phyloP scores from a whole-genome alignment of 2,329 filamentous ascomycete genomes.

The Zymoseptoria tritici region DNA sequence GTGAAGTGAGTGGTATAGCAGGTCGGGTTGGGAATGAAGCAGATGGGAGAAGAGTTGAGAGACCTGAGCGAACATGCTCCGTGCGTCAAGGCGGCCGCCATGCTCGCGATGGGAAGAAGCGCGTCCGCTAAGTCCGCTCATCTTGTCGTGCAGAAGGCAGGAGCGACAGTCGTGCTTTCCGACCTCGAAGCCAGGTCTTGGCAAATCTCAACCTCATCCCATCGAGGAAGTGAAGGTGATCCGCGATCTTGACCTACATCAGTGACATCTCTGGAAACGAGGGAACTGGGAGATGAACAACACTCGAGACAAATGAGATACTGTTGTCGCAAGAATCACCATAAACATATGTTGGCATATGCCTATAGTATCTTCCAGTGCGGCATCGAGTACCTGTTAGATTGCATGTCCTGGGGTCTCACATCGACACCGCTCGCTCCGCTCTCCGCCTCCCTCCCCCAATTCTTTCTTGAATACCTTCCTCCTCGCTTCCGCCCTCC shows the following conservation, averaged over 20 bases:
- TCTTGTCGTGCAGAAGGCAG: background rate
- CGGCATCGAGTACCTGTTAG: background rate
- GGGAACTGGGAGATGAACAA: background rate
- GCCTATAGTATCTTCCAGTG: background rate
- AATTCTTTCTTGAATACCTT: conserved; percentile 21
- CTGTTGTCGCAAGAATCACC: background rate
- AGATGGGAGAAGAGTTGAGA: background rate
- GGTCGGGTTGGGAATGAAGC: background rate
- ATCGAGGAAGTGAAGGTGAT: background rate
- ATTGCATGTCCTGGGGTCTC: conserved; percentile 8
- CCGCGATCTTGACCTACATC: background rate
- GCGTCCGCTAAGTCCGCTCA: background rate
- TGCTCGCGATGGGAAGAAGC: background rate
- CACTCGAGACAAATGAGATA: background rate
- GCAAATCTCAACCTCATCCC: background rate
- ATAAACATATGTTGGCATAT: background rate
- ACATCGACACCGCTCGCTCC: conserved; percentile 17
- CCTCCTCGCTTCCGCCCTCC: conserved; percentile 8
- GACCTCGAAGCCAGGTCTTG: background rate
- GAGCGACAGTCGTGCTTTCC: background rate
- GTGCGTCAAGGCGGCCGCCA: background rate
- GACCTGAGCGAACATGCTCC: background rate
- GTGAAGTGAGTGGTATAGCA: background rate
- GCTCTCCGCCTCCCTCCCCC: conserved; percentile 16
- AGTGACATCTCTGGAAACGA: background rate